Evolutionary conservation across 1,139 yeast species (phyloP), one percentile per base, ranked within the genome.

Genomic region (Lodderomyces elongisporus): DNA sequence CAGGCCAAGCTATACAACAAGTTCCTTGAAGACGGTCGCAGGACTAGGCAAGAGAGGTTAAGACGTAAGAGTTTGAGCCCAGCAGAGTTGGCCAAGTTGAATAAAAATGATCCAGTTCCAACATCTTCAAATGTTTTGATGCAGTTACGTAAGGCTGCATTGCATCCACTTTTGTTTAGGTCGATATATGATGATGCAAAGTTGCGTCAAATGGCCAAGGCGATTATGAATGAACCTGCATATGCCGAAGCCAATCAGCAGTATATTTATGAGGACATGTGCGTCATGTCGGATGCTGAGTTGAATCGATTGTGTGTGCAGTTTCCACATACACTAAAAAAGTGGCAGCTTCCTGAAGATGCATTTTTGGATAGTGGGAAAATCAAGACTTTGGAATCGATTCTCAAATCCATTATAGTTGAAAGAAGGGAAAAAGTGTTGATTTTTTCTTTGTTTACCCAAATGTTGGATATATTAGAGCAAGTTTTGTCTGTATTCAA

Each of bases 281-380:
- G 79, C 52, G 88, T 84, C n/a, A 87, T 93, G 96, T 74, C 85
- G 9, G 99, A 91, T 61, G 84, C 75, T 54, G 98, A 93, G 57
- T 69, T 91, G 37, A 79, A 88, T 50, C 65, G 67, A 20, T 62
- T 91, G 37, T 88, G 97, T 54, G 66, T 66, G 31, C 75, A 74
- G 44, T 91, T 84, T 57, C 85, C 91, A 2, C 65, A 64, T 17
- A 75, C 91, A 1, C 60, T 87, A 30, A 65, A 74, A 5, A 56
- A 65, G 31, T 82, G 61, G 57, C 61, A 63, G 32, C 58, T 91
- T 34, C 67, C 73, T 13, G 74, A 76, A 25, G 63, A 71, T 10
- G 72, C 66, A 29, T 88, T 79, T 68, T 62, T 79, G 60, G 69
- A 79, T 23, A 79, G 95, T 45, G 97, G 97, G 7, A 93, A 91